Conservation (phyloP, 768 basidiomycete genomes). For the Tubosaeta brunneosetosa region DNA sequence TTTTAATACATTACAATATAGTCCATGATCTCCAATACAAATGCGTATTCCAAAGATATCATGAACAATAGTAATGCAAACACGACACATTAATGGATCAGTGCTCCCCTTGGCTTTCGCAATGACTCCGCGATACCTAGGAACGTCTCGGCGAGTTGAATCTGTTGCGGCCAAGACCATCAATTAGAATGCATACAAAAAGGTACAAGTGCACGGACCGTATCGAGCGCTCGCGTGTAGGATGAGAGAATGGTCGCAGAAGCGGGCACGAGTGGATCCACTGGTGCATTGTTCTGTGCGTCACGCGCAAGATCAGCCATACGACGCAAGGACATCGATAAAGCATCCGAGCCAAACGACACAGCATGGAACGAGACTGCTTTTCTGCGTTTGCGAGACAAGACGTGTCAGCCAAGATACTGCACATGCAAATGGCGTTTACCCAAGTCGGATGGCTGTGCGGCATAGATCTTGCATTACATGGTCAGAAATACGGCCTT, state of each 20-base stretch:
- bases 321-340: slow-evolving; percentile 31
- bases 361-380: slow-evolving; percentile 55
- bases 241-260: slow-evolving; percentile 38
- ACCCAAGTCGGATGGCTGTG: neutral
- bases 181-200: neutral
- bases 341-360: slow-evolving; percentile 38
- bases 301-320: slow-evolving; percentile 53
- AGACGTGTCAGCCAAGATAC: neutral
- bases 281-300: slow-evolving; percentile 4
- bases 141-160: slow-evolving; percentile 55
- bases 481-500: slow-evolving; percentile 37
- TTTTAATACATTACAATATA: too few relatives aligned
- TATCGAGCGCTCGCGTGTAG: slow-evolving; percentile 47
- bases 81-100: slow-evolving; percentile 31
- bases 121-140: slow-evolving; percentile 23
- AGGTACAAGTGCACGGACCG: slow-evolving; percentile 30
- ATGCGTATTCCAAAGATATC: too few relatives aligned
- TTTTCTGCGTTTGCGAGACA: slow-evolving; percentile 33
- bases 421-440: slow-evolving; percentile 2
- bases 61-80: too few relatives aligned
- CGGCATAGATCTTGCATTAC: too few relatives aligned
- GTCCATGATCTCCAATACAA: too few relatives aligned
- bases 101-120: slow-evolving; percentile 50
- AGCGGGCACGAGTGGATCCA: slow-evolving; percentile 34
- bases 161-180: slow-evolving; percentile 25